Conservation (phyloP, 768 basidiomycete genomes). For the Collybiopsis luxurians region DNA sequence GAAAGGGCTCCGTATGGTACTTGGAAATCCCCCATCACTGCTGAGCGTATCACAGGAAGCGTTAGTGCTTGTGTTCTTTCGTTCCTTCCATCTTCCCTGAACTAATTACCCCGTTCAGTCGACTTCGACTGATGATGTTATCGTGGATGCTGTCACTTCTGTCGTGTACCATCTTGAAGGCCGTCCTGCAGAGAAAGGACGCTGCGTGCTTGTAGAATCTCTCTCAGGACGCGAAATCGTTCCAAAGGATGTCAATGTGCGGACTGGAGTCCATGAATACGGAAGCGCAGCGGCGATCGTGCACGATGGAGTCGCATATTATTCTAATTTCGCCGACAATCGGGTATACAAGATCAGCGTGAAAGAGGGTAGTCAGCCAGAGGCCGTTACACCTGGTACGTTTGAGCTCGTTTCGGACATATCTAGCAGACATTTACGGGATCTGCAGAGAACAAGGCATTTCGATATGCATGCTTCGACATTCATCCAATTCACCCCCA, state of each 20-base stretch:
- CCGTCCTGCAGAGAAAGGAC: constrained; percentile 49
- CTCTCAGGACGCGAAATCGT: constrained; percentile 48
- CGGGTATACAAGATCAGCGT: constrained; percentile 37
- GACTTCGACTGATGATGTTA: constrained; percentile 35
- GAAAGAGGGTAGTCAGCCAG: constrained; percentile 30
- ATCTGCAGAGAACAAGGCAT: constrained; percentile 31
- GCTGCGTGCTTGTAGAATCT: constrained; percentile 57
- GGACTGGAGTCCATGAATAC: constrained; percentile 63
- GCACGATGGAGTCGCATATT: constrained; percentile 44
- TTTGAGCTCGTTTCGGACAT: not conserved
- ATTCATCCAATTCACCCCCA: constrained; percentile 52
- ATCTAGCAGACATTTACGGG: constrained; percentile 2
- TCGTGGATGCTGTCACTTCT: constrained; percentile 50
- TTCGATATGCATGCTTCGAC: constrained; percentile 64
- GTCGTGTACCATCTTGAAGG: constrained; percentile 56
- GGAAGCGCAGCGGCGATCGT: constrained; percentile 58
- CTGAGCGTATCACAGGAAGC: constrained; percentile 47
- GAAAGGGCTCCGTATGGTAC: constrained; percentile 52
- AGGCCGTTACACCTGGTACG: constrained; percentile 65
- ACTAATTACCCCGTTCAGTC: constrained; percentile 25
- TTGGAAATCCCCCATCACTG: constrained; percentile 58
- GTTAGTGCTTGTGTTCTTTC: constrained; percentile 13
- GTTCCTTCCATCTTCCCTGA: not conserved
- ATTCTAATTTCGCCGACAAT: constrained; percentile 49
- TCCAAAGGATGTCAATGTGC: constrained; percentile 53